Evolutionary conservation across 805 yeast genomes (phyloP).

Genomic region (Pichia deserticola): DNA sequence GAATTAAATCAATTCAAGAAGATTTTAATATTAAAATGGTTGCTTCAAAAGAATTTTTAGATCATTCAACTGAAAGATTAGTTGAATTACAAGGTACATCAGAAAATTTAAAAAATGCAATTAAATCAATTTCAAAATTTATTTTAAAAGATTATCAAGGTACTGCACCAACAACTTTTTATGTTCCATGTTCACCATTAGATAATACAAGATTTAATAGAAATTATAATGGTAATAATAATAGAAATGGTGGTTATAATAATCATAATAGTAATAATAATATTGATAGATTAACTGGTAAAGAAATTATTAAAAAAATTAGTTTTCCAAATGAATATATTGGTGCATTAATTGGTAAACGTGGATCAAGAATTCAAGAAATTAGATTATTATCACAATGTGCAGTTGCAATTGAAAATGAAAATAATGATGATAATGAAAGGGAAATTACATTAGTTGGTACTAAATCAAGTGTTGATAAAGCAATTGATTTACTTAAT

Average conservation of each 20-base stretch:
- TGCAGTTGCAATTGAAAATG: constrained; percentile 64
- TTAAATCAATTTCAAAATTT: constrained; percentile 58
- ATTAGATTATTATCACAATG: constrained; percentile 75
- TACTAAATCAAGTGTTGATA: constrained; percentile 43
- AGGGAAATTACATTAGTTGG: constrained; percentile 71
- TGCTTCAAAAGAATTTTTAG: constrained; percentile 77
- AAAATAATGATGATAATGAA: constrained; percentile 51
- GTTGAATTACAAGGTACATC: constrained; percentile 83
- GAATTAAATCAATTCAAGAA: constrained; percentile 74
- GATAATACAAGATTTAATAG: constrained; percentile 5
- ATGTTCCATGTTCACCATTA: constrained; percentile 39
- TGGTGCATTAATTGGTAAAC: constrained; percentile 83
- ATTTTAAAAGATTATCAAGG: constrained; percentile 68
- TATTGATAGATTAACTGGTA: constrained; percentile 15
- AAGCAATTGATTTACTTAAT: constrained; percentile 47
- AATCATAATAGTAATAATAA: neutral
- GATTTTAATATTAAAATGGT: constrained; percentile 67
- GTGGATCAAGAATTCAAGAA: constrained; percentile 81
- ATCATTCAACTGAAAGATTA: constrained; percentile 75
- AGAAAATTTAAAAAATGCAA: constrained; percentile 48
- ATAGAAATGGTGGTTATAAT: neutral
- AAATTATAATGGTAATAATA: neutral
- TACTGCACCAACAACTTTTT: constrained; percentile 56
- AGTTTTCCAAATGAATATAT: constrained; percentile 75
- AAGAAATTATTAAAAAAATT: constrained; percentile 34